Base-by-base conservation (phyloP, 768 basidiomycete species). In the Mycena capillaripes region DNA sequence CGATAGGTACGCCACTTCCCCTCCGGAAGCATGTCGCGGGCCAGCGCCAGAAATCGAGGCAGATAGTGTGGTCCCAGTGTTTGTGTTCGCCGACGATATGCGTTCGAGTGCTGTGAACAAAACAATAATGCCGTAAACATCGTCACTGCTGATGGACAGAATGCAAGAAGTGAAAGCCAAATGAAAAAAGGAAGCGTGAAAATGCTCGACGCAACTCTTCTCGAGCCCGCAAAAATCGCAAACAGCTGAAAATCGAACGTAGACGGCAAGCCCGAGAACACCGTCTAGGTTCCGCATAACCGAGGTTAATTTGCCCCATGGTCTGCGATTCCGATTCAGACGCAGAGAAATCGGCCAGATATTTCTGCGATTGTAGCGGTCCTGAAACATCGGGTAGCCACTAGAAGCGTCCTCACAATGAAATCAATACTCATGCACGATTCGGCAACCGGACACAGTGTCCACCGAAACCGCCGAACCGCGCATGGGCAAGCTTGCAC, bases 1-100 rank as follows among this genome's bases (percentile, higher is more conserved):
- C 68, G 83, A 80, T 50, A 99, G 85, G 81, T 93, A 94, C 53
- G 81, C 82, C 67, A 86, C 80, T 82, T 98, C 96, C 3, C 92
- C 91, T 14, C 81, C 78, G 12, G 96, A 95, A 56, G 92, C 80
- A 80, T 91, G 88, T 71, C 95, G 90, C 38, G 83, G 81, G 36
- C 89, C 87, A 59, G 84, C 81, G 73, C 78, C 83, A 14, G 84
- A 84, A 64, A 84, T 77, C 38, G 82, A 73, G 44, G 83, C 77
- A 30, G 86, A 83, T 64, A 87, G 73, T 17, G 86, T 86, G 52
- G 78, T 82, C 34, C 79, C 76, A 48, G 73, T 75, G 42, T 78
- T 79, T 27, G 82, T 78, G 58, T 81, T 72, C 52, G 76, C 75
- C 42, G 86, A 81, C 27, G 93, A 89, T 57, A 93, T 84, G 61